Evolutionary conservation across 345 rosid genomes (phyloP).

Genomic region (Trapa bicornis): DNA sequence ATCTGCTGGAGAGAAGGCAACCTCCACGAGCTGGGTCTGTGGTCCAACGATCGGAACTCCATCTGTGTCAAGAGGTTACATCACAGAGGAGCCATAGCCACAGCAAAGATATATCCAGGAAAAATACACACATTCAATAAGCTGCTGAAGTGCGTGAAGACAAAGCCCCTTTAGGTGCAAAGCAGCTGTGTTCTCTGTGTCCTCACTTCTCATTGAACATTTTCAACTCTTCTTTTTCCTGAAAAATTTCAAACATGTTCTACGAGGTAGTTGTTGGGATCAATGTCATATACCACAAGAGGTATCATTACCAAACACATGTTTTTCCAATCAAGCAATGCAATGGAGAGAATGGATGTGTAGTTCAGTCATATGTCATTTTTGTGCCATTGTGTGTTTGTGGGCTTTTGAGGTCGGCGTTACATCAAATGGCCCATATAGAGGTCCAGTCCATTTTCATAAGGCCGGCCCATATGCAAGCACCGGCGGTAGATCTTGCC

Average conservation of each 20-base stretch:
- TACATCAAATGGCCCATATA: too few relatives aligned
- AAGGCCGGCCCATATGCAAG: neutral
- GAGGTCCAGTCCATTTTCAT: too few relatives aligned
- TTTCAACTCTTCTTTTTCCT: too few relatives aligned
- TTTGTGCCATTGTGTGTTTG: too few relatives aligned
- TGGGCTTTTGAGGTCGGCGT: too few relatives aligned
- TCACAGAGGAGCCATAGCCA: constrained; percentile 39
- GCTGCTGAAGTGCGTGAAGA: constrained; percentile 39
- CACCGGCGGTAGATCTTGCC: too few relatives aligned
- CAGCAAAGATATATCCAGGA: constrained; percentile 31
- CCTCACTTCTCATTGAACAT: neutral
- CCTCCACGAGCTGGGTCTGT: constrained; percentile 55
- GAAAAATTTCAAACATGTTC: too few relatives aligned
- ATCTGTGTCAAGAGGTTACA: constrained; percentile 28
- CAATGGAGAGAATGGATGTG: too few relatives aligned
- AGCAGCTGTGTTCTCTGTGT: neutral
- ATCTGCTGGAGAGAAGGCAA: constrained; percentile 74
- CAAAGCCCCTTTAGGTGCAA: constrained; percentile 8
- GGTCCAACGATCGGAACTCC: constrained; percentile 27
- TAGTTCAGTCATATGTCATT: too few relatives aligned
- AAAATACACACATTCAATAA: constrained; percentile 45
- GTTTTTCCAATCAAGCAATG: neutral
- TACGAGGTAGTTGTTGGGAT: too few relatives aligned
- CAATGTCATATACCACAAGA: too few relatives aligned
- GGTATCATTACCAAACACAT: neutral